Percentiles rank a stretch among this genome's conserved stretches.
These are phyloP conservation scores for Ilyonectria destructans DNA, from an alignment of 2,329 filamentous ascomycete species.

Conservation along the genomic window DNA sequence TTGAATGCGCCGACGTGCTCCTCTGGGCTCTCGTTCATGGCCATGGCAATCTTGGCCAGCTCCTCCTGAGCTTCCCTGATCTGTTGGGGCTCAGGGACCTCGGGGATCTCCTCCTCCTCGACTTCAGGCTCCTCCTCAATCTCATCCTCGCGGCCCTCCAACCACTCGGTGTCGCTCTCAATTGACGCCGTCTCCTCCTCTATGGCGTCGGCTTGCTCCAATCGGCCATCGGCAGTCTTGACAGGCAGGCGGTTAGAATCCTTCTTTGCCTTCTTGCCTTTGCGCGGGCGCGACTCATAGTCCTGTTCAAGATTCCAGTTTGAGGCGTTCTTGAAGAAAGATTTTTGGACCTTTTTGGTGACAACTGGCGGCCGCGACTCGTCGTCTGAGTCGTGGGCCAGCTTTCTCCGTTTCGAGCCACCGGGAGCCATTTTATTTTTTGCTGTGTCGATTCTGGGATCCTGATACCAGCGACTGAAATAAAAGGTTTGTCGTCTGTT, in stretches of 20 bases:
- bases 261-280: constrained; percentile 81
- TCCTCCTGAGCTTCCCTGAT: constrained; percentile 93
- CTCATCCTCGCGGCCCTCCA: constrained; percentile 73
- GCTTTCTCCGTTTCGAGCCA: constrained; percentile 71
- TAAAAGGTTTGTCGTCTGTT: constrained; percentile 39
- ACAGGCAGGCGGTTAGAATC: constrained; percentile 87
- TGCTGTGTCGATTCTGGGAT: constrained; percentile 24
- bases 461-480: constrained; percentile 28
- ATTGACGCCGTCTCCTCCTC: constrained; percentile 74
- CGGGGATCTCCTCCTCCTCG: constrained; percentile 71
- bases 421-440: constrained; percentile 62
- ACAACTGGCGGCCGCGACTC: constrained; percentile 55
- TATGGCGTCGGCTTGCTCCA: constrained; percentile 73
- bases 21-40: constrained; percentile 93
- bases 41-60: constrained; percentile 84
- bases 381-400: constrained; percentile 69
- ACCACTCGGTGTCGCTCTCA: constrained; percentile 75
- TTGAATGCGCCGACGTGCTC: constrained; percentile 89
- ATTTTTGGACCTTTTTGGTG: constrained; percentile 66
- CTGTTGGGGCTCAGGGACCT: constrained; percentile 83
- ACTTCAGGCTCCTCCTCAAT: constrained; percentile 63
- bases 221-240: constrained; percentile 84
- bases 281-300: constrained; percentile 87
- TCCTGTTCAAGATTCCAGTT: constrained; percentile 94
- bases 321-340: constrained; percentile 82